Evolutionary conservation across 768 basidiomycete species (phyloP).

Genomic region (Trichaptum fuscoviolaceum): DNA sequence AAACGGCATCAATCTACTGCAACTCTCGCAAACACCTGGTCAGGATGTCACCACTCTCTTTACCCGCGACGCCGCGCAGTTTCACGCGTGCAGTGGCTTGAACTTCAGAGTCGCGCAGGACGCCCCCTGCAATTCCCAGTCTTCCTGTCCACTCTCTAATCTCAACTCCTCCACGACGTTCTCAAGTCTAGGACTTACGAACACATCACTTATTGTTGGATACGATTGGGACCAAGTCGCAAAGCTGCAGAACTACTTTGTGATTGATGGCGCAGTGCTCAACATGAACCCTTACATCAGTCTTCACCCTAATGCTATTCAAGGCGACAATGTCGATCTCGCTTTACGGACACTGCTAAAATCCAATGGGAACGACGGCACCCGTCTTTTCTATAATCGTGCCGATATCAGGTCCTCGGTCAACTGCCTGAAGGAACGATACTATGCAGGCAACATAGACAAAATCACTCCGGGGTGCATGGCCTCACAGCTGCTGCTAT

Average conservation of each 20-base stretch:
- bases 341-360: conserved; percentile 69
- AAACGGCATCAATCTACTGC: conserved; percentile 49
- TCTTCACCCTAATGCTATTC: conserved; percentile 61
- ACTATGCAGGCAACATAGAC: conserved; percentile 92
- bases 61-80: conserved; percentile 61
- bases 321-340: conserved; percentile 72
- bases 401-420: conserved; percentile 60
- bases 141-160: conserved; percentile 62
- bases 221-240: conserved; percentile 91
- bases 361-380: conserved; percentile 80
- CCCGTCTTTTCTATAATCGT: conserved; percentile 77
- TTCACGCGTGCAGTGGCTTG: conserved; percentile 56
- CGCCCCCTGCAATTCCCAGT: conserved; percentile 55
- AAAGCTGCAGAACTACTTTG: conserved; percentile 66
- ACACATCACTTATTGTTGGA: conserved; percentile 69
- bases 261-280: conserved; percentile 90
- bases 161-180: conserved; percentile 55
- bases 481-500: conserved; percentile 83
- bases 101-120: conserved; percentile 68
- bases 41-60: conserved; percentile 91
- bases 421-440: conserved; percentile 78
- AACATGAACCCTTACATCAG: conserved; percentile 85
- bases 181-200: conserved; percentile 52
- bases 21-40: conserved; percentile 57
- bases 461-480: conserved; percentile 96